Evolutionary conservation across 2,329 filamentous ascomycete genomes (phyloP), one percentile per base, ranked within the genome.

Genomic region (Verticillium nonalfalfae): DNA sequence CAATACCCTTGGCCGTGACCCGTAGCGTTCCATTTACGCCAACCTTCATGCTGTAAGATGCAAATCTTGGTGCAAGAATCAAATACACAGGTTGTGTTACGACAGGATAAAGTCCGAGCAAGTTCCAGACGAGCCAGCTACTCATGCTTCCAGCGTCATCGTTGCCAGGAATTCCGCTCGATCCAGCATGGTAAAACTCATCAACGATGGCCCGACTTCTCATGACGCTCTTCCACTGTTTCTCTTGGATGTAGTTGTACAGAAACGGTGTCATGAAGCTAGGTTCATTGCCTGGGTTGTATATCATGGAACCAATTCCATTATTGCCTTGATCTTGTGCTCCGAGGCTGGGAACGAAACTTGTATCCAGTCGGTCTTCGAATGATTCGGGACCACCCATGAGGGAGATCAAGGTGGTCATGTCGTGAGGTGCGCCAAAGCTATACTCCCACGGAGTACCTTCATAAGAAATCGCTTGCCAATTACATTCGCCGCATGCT

Each of bases 101-200:
- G 38, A 86, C 75, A 0, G 83, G 83, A 58, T 84, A 85, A 7
- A 85, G 66, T 3, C 81, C 81, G 33, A 84, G 74, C 77, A 83
- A 81, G 61, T 81, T 78, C 78, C 83, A 85, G 21, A 83, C 69
- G 4, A 83, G 71, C 77, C 81, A 84, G n/a, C 78, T 80, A 66
- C 85, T 82, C 81, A 87, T 84, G 1, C 83, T 79, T 2, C 84
- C 84, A 0, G 82, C 82, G 66, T 87, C 84, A 45, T 79, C 80
- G 66, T 86, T 86, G 0, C 84, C 84, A 0, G 84, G 84, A 3
- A 86, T 75, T 1, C 83, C 84, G 9, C 67, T 70, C 1, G 72
- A 69, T 0, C 78, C 79, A 6, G 75, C 72, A 64, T 76, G 76
- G 71, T 84, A 85, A 67, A 77, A 81, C 18, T 73, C 66, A 57